phyloP scores from a whole-genome alignment of 164 flowering plant genomes.

The Cinnamomum chago region DNA sequence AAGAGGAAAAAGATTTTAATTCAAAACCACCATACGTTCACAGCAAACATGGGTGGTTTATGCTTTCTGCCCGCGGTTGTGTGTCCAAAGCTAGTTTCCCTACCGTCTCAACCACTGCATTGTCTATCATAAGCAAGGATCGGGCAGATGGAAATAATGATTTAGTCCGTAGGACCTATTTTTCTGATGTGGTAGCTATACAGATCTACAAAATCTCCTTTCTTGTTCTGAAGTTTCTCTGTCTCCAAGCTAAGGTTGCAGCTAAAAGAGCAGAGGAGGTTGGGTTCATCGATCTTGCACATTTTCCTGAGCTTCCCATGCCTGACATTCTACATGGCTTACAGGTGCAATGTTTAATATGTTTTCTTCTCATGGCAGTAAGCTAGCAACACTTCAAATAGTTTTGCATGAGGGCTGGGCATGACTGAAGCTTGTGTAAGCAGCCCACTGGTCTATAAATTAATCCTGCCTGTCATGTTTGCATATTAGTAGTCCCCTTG shows the following conservation, averaged over 20 bases:
- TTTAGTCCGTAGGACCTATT: slow-evolving; percentile 32
- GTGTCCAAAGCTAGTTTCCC: slow-evolving; percentile 28
- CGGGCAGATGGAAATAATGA: slow-evolving; percentile 22
- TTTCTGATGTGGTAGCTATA: slow-evolving; percentile 61
- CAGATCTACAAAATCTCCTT: slow-evolving; percentile 71
- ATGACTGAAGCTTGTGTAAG: too few species aligned
- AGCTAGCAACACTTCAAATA: neutral
- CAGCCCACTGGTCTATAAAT: too few species aligned
- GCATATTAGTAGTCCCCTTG: too few species aligned
- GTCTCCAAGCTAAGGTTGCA: slow-evolving; percentile 78
- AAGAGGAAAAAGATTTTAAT: slow-evolving; percentile 59
- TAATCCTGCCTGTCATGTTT: too few species aligned
- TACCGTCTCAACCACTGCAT: slow-evolving; percentile 25
- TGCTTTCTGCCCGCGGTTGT: slow-evolving; percentile 53
- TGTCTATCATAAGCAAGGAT: slow-evolving; percentile 35
- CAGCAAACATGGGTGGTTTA: slow-evolving; percentile 87
- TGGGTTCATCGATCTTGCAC: slow-evolving; percentile 79
- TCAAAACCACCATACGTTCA: slow-evolving; percentile 52
- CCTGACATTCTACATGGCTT: slow-evolving; percentile 91
- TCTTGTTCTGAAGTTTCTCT: slow-evolving; percentile 69
- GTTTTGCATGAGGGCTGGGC: neutral
- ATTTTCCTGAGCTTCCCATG: slow-evolving; percentile 95
- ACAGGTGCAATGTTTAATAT: slow-evolving; percentile 51
- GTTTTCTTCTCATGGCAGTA: neutral
- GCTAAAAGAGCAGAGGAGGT: slow-evolving; percentile 76